Base-by-base conservation (phyloP, 768 basidiomycete genomes). In the Candolleomyces eurysporus region DNA sequence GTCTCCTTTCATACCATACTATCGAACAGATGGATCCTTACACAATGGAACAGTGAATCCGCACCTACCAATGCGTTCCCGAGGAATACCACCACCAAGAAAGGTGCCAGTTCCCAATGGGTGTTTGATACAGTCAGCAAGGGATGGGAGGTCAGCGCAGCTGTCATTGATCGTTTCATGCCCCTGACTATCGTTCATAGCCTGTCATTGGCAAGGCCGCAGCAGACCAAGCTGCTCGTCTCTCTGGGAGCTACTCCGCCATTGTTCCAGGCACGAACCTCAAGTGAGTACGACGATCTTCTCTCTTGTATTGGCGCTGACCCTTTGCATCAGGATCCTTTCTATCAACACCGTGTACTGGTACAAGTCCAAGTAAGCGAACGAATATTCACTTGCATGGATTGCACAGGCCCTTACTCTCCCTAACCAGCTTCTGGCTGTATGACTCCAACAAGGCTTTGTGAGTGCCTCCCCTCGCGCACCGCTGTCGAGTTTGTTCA, bases 51-150 rank as follows among this genome's bases (percentile, higher is more conserved):
- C 62, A 88, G 86, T 65, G 87, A 88, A 63, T 73, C 76, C 21
- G 79, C 83, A 0, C 87, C 87, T 1, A 79, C 83, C 36, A 87
- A 87, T 66, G 73, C 69, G 60, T 88, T 86, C 72, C 84, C 86
- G 16, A 78, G 82, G 32, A 76, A 76, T 49, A 83, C 81, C 7
- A 72, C 74, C 7, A 66, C 67, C 4, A 69, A 61, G 2, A 71
- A 36, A 36, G 36, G 36, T 36, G 36, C 71, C 4, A 76, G 73
- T 61, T 71, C 76, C 1, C 84, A 87, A 65, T 89, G 82, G 81
- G 80, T 86, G 0, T 88, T 83, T 63, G 81, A 86, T 64, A 75
- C 78, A 4, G 78, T 82, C 64, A 76, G 78, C 53, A 63, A 69
- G 30, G 80, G 80, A 11, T 86, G 84, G 84, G 65, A 66, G 59